Evolutionary conservation across 306 rosid species (phyloP).

Genomic region (Hippophae gyantsensis): DNA sequence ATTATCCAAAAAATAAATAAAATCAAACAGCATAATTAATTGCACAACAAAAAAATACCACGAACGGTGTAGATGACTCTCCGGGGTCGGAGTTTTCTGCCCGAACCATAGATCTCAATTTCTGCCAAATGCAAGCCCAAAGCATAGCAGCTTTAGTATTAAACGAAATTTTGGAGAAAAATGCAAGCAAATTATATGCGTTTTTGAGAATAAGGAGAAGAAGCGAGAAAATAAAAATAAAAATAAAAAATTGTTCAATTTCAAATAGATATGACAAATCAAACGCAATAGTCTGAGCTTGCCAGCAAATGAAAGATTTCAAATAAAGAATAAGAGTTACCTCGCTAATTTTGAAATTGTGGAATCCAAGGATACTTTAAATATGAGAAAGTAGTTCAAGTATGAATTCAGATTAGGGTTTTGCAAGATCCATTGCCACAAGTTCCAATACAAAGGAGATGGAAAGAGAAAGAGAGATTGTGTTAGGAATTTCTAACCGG

Average conservation of each 20-base stretch:
- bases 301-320: too few relatives aligned
- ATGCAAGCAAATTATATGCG: not conserved
- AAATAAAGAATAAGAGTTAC: too few relatives aligned
- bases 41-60: conserved; percentile 29
- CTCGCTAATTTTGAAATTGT: too few relatives aligned
- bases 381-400: too few relatives aligned
- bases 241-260: not conserved
- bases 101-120: conserved; percentile 19
- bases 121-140: conserved; percentile 11
- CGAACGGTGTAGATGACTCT: conserved; percentile 31
- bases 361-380: too few relatives aligned
- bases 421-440: too few relatives aligned
- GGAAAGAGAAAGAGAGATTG: too few relatives aligned
- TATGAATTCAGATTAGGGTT: too few relatives aligned
- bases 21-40: not conserved
- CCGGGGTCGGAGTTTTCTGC: conserved; percentile 11
- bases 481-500: too few relatives aligned
- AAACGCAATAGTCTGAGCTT: not conserved
- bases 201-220: not conserved
- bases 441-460: too few relatives aligned
- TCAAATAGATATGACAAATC: not conserved
- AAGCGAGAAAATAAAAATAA: not conserved
- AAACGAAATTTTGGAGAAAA: not conserved
- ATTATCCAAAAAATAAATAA: not conserved
- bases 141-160: not conserved